Evolutionary conservation across 352 stramenopile genomes (phyloP).

Genomic region (Blastocystis sp.): DNA sequence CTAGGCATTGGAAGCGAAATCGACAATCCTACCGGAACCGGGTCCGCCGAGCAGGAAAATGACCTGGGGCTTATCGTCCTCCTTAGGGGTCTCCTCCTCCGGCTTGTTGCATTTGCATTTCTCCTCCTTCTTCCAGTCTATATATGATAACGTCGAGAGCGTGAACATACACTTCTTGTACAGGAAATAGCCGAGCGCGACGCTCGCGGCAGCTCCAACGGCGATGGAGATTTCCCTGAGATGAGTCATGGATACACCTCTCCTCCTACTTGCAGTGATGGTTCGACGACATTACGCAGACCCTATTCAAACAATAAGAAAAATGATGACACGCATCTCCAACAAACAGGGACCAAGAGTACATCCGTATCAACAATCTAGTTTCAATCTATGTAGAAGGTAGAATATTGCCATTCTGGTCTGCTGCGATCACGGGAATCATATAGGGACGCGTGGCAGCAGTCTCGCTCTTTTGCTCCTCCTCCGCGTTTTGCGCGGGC

Average conservation of each 20-base stretch:
- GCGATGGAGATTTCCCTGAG: not conserved
- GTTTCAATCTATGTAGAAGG: conserved; percentile 2
- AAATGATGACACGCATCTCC: not conserved
- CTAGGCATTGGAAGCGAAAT: conserved; percentile 66
- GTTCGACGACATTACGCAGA: not conserved
- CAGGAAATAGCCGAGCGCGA: conserved; percentile 19
- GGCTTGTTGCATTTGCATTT: conserved; percentile 68
- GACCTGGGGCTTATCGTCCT: conserved; percentile 61
- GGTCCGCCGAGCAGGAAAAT: conserved; percentile 80
- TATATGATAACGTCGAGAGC: not conserved
- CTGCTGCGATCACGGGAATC: conserved; percentile 1
- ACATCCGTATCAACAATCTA: no score
- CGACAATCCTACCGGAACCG: conserved; percentile 53
- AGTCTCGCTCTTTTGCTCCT: not conserved
- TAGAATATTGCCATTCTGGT: conserved; percentile 15
- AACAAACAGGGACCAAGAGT: not conserved
- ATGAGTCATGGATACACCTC: not conserved
- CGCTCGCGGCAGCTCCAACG: not conserved
- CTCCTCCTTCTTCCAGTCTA: not conserved
- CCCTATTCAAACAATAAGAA: not conserved
- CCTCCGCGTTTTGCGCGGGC: no score
- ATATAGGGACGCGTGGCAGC: not conserved
- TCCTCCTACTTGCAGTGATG: not conserved
- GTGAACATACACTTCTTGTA: conserved; percentile 1
- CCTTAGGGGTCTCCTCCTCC: conserved; percentile 58